phyloP scores from a whole-genome alignment of 305 asterid species.

The Petunia hybrid region DNA sequence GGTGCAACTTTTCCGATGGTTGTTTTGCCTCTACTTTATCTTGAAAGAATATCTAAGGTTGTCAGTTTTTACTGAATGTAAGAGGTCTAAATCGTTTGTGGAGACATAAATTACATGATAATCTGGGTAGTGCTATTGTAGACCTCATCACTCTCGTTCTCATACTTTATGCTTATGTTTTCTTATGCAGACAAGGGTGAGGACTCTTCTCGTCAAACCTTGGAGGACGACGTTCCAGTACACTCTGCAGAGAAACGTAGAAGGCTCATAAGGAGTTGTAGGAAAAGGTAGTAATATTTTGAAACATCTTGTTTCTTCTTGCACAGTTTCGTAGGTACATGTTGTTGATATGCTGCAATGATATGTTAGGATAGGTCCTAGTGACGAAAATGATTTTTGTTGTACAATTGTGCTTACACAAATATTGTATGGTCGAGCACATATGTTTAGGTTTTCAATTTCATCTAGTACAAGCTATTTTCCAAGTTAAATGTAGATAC shows the following conservation, averaged over 20 bases:
- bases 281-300: constrained; percentile 5
- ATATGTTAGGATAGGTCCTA: neutral
- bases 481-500: neutral
- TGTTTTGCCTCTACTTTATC: neutral
- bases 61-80: neutral
- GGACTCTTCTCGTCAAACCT: constrained; percentile 27
- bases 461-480: neutral
- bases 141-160: constrained; percentile 1
- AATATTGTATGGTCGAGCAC: neutral
- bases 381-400: neutral
- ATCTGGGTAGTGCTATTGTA: neutral
- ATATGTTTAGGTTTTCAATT: neutral
- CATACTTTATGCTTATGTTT: neutral
- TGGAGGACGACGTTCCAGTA: neutral
- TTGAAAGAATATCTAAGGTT: neutral
- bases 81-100: neutral
- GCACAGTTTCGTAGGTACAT: constrained; percentile 23
- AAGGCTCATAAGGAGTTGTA: constrained; percentile 34
- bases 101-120: neutral
- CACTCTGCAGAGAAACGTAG: constrained; percentile 17
- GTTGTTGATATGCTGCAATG: constrained; percentile 16
- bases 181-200: constrained; percentile 29
- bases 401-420: neutral
- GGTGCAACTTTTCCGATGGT: constrained; percentile 13
- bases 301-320: neutral